phyloP scores from a whole-genome alignment of 192 early-diverging fungal species.

The Coemansia sp. region DNA sequence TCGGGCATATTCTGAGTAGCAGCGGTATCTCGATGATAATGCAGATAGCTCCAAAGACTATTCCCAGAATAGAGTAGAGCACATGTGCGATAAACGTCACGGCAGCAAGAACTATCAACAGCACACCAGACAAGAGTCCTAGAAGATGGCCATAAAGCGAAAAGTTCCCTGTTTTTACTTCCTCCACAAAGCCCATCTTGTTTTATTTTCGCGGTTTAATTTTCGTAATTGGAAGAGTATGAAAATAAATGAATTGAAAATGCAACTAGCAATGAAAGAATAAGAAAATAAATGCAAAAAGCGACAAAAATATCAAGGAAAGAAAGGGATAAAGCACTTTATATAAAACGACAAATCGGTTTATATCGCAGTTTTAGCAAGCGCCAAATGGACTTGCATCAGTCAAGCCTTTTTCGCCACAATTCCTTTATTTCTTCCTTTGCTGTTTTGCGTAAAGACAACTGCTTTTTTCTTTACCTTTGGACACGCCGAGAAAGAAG shows the following conservation, averaged over 20 bases:
- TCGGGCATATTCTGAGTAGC: constrained; percentile 44
- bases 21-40: constrained; percentile 45
- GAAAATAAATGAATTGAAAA: constrained; percentile 6
- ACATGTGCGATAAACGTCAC: constrained; percentile 50
- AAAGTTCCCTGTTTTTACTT: constrained; percentile 49
- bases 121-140: constrained; percentile 47
- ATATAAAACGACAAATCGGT: not conserved
- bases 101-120: constrained; percentile 48
- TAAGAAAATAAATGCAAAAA: not conserved
- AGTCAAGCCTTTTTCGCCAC: not conserved
- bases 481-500: not conserved
- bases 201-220: not conserved
- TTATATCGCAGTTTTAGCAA: too few relatives aligned
- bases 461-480: not conserved
- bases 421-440: not conserved
- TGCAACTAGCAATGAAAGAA: constrained; percentile 5
- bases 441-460: not conserved
- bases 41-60: constrained; percentile 51
- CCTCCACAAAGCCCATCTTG: constrained; percentile 47
- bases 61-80: constrained; percentile 52
- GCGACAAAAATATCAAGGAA: constrained; percentile 1
- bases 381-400: too few relatives aligned
- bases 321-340: not conserved
- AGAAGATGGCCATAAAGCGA: constrained; percentile 48
- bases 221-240: not conserved